A percentile compares a stretch with the other conserved stretches of the same genome.
These are phyloP conservation scores for Paracoccidioides brasiliensis DNA, from an alignment of 2,329 filamentous ascomycete species.

Conservation along the genomic window DNA sequence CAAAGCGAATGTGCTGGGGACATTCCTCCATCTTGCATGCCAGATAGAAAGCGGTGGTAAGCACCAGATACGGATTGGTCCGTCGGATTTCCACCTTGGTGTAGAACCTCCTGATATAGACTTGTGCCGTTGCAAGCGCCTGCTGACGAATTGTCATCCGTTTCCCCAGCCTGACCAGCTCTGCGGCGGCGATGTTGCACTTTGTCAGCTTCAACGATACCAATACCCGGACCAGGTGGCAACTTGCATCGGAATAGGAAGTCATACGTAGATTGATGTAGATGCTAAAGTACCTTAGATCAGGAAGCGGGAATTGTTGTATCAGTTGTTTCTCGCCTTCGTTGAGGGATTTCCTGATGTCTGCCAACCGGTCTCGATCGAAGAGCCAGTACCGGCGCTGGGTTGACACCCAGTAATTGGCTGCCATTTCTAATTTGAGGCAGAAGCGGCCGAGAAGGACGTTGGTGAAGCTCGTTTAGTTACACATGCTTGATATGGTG, in stretches of 20 bases:
- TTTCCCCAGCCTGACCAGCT: slow-evolving; percentile 71
- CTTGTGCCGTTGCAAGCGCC: slow-evolving; percentile 81
- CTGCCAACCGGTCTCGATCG: slow-evolving; percentile 63
- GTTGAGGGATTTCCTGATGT: slow-evolving; percentile 62
- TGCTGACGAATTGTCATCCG: slow-evolving; percentile 79
- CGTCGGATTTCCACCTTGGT: slow-evolving; percentile 77
- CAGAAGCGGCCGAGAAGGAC: no score
- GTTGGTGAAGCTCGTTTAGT: background rate
- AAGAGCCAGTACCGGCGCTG: slow-evolving; percentile 87
- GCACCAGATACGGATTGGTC: slow-evolving; percentile 84
- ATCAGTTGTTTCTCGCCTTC: slow-evolving; percentile 62
- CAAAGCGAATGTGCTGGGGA: slow-evolving; percentile 85
- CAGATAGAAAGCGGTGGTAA: slow-evolving; percentile 87
- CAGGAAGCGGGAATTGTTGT: slow-evolving; percentile 69
- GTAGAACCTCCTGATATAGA: slow-evolving; percentile 93
- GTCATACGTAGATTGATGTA: slow-evolving; percentile 78
- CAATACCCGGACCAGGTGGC: background rate
- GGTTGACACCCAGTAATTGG: slow-evolving; percentile 93
- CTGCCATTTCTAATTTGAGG: slow-evolving; percentile 50
- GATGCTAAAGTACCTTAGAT: slow-evolving; percentile 69
- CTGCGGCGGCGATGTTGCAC: slow-evolving; percentile 31
- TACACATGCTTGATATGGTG: background rate
- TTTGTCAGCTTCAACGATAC: background rate
- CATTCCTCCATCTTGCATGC: slow-evolving; percentile 98
- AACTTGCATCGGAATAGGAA: background rate